Conservation (phyloP, 768 basidiomycete species). For the Megacollybia marginata region DNA sequence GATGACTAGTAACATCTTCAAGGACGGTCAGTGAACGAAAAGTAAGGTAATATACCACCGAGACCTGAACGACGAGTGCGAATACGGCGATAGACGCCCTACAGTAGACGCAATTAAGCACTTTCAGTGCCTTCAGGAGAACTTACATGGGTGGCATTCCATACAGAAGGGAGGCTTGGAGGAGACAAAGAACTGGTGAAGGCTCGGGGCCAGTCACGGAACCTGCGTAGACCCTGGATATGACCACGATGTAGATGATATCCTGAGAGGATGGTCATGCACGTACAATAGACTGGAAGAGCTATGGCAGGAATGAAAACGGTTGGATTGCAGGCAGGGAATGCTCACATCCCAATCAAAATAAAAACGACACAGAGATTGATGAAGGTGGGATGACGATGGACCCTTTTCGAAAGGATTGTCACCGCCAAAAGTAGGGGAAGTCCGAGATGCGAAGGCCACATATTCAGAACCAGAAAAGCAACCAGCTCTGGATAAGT, state of each 20-base stretch:
- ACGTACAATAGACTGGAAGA: constrained; percentile 4
- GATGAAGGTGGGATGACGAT: constrained; percentile 39
- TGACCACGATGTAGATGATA: neutral
- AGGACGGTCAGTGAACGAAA: neutral
- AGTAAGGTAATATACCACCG: neutral
- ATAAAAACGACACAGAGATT: constrained; percentile 39
- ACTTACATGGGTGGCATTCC: constrained; percentile 41
- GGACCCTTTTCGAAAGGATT: constrained; percentile 30
- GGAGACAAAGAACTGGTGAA: constrained; percentile 30
- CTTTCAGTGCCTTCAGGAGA: neutral
- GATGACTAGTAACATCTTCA: constrained; percentile 37
- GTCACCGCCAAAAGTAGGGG: constrained; percentile 35
- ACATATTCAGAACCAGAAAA: constrained; percentile 40
- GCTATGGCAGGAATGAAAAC: neutral
- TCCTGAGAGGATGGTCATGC: neutral
- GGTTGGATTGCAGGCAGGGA: neutral
- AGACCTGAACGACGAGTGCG: constrained; percentile 35
- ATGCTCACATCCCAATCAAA: constrained; percentile 35
- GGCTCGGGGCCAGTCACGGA: constrained; percentile 37
- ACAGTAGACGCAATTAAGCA: neutral
- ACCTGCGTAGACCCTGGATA: constrained; percentile 32
- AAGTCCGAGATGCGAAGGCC: constrained; percentile 43
- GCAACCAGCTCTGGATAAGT: constrained; percentile 31
- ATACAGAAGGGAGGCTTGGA: constrained; percentile 41
- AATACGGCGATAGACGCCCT: constrained; percentile 36